Percentiles rank a stretch among this genome's conserved stretches.
Conservation (phyloP, 2,329 filamentous ascomycete species). For the Phaeomoniella chlamydospora region DNA sequence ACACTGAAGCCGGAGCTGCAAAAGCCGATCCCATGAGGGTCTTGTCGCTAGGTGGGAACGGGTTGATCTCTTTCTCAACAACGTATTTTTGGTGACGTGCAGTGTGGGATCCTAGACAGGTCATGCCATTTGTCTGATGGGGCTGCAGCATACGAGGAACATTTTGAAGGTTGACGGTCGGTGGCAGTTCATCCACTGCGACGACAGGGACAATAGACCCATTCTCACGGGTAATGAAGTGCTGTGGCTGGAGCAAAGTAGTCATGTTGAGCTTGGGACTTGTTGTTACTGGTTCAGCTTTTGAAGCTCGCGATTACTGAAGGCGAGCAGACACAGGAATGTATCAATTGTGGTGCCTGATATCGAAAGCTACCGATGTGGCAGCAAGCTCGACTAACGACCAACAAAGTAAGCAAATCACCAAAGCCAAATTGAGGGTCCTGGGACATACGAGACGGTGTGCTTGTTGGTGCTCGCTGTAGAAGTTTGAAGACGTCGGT, state of each 20-base stretch:
- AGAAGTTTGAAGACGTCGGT: too few relatives aligned
- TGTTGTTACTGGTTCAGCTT: too few relatives aligned
- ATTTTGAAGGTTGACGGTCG: conserved; percentile 19
- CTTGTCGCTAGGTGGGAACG: background rate
- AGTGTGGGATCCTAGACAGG: conserved; percentile 20
- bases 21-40: background rate
- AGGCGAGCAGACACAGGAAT: too few relatives aligned
- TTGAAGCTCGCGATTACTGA: too few relatives aligned
- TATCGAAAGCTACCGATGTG: too few relatives aligned
- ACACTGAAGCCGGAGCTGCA: background rate
- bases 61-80: conserved; percentile 13
- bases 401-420: too few relatives aligned
- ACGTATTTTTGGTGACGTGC: conserved; percentile 18
- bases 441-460: too few relatives aligned
- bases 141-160: conserved; percentile 19
- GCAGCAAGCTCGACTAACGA: too few relatives aligned
- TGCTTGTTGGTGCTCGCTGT: too few relatives aligned
- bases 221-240: conserved; percentile 26
- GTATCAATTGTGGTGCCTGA: too few relatives aligned
- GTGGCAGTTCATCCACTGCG: conserved; percentile 29
- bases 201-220: conserved; percentile 26
- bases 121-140: conserved; percentile 27
- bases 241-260: conserved; percentile 19
- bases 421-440: too few relatives aligned
- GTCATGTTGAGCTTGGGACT: conserved; percentile 9